Evolutionary conservation across 352 stramenopile species (phyloP), one percentile per base, ranked within the genome.

Genomic region (Phytopythium kandeliae): DNA sequence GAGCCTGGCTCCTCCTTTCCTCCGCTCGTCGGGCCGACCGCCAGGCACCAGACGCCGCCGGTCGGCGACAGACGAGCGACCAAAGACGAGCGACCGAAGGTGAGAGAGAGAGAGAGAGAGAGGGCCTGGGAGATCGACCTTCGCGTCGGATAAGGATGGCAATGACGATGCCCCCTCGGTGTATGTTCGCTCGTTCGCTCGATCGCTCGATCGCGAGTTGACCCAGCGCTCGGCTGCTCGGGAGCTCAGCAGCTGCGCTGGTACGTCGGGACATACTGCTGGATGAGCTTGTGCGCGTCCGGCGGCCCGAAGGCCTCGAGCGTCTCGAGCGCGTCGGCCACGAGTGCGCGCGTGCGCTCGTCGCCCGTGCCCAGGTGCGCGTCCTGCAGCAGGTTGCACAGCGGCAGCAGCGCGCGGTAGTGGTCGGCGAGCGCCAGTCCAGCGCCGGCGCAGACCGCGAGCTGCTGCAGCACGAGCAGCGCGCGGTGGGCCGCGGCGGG

Each of bases 371-470:
- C 78, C 31, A 90, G 50, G 48, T 86, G 78, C 45, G 82, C 82
- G 70, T 89, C 81, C 56, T 89, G 80, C 16, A 90, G 48, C 25
- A 92, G 82, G 60, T 89, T 92, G 61, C 78, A 92, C 41, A 90
- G 59, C n/a, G 81, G 81, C 35, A 92, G 65, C 33, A 92, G 57
- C 12, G 77, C 70, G 16, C 78, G 68, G 53, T 92, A 90, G 56
- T 90, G 79, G 54, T 88, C 77, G 2, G 61, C 43, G 5, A 92
- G 57, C 0, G 74, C 74, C 13, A 76, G 65, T 21, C 81, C 78
- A n/a, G 89, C 76, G 35, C 76, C 72, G 0, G 84, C 67, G 33
- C 78, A 92, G 41, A 92, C 78, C 2, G 62, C 61, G 36, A 92
- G 66, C 53, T 90, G 78, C 63, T 89, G 81, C 51, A 92, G 54